Evolutionary conservation across 2,329 filamentous ascomycete genomes (phyloP), one percentile per base, ranked within the genome.

Genomic region (Aureobasidium uvarum): DNA sequence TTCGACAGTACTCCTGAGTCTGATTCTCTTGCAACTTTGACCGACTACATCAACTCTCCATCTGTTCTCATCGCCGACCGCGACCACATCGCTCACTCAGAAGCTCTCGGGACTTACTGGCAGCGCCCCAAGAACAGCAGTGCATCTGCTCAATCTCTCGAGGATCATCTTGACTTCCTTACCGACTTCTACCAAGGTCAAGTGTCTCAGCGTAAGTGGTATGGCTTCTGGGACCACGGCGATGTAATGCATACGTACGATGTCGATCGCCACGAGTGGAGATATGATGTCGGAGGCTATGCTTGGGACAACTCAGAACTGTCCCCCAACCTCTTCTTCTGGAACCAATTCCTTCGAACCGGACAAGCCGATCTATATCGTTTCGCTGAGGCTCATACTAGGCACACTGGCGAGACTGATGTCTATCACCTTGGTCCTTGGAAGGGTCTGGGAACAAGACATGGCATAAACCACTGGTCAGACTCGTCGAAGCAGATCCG

Each of bases 281-380:
- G 50, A 20, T 52, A 52, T 8, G 50, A 52, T 14, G 31, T 52
- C 5, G 50, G 50, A 52, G 31, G 50, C 4, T 52, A 52, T 14
- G 50, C 50, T 18, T 52, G 50, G 50, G 50, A 52, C 50, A 52
- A 52, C n/a, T 52, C 50, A 14, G 50, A 52, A 18, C 50, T 52
- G n/a, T 36, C 28, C 6, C 50, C 50, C 4, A 52, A 52, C 14
- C 50, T 52, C 7, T 52, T 52, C 16, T 52, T 52, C 50, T 52
- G 50, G 50, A 36, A 36, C 8, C 31, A 38, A 13, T 52, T 52
- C 50, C 50, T 52, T 20, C 50, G 50, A 1, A 52, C 50, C 13
- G 50, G 50, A 14, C 50, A 52, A 20, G 50, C 50, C 10, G 50
- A 52, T 52, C 50, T 52, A 0, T 52, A 52, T 52, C 50, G 50